These are phyloP conservation scores for Halophytophthora polymorphica DNA, from an alignment of 352 stramenopile species.

Conservation along the genomic window DNA sequence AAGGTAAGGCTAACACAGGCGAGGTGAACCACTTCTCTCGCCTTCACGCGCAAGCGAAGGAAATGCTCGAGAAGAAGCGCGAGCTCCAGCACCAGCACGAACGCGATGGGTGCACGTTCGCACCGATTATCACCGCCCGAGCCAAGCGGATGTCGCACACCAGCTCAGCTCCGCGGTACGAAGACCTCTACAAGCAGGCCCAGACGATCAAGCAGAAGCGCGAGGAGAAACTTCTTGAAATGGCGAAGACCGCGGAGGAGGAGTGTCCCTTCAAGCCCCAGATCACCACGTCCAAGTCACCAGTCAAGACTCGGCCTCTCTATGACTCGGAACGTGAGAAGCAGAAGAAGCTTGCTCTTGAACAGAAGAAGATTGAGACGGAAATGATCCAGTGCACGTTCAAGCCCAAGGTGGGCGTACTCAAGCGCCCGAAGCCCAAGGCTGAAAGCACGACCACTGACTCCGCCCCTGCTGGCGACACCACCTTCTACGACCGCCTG, in stretches of 20 bases:
- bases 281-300: conserved; percentile 62
- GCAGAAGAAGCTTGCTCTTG: conserved; percentile 57
- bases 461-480: conserved; percentile 9
- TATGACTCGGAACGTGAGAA: conserved; percentile 75
- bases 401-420: conserved; percentile 49
- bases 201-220: conserved; percentile 64
- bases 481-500: conserved; percentile 61
- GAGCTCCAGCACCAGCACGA: conserved; percentile 53
- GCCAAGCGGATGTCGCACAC: conserved; percentile 47
- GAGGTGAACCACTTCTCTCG: conserved; percentile 36
- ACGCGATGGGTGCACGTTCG: conserved; percentile 56
- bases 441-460: conserved; percentile 9
- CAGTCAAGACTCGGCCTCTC: conserved; percentile 46
- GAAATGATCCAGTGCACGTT: conserved; percentile 69
- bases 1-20: conserved; percentile 11
- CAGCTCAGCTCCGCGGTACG: conserved; percentile 43
- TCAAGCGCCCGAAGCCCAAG: conserved; percentile 42
- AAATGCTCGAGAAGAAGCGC: conserved; percentile 49
- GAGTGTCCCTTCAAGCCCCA: conserved; percentile 79
- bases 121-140: conserved; percentile 63
- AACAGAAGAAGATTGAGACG: conserved; percentile 69
- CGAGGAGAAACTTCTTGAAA: conserved; percentile 63
- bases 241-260: conserved; percentile 49
- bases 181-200: conserved; percentile 75
- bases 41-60: conserved; percentile 56